Evolutionary conservation across 768 basidiomycete genomes (phyloP).

Genomic region (Exsudoporus frostii): DNA sequence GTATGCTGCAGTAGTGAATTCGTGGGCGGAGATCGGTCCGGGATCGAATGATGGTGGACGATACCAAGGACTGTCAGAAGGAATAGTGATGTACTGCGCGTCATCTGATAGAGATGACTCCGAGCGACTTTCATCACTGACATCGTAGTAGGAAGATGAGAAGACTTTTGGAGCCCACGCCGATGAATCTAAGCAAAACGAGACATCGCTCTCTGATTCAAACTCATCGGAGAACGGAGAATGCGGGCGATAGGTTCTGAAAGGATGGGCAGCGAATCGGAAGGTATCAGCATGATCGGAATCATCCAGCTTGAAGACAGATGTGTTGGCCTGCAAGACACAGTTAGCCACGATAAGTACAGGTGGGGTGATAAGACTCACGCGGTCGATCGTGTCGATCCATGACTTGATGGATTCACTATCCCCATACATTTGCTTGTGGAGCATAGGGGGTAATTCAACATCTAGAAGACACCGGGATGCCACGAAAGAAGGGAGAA

Average conservation of each 20-base stretch:
- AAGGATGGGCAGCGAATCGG: slow-evolving; percentile 20
- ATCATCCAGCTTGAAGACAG: slow-evolving; percentile 1
- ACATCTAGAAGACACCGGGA: neutral
- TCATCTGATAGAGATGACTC: slow-evolving; percentile 23
- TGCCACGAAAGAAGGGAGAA: slow-evolving; percentile 11
- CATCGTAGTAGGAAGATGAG: slow-evolving; percentile 12
- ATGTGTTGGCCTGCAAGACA: slow-evolving; percentile 13
- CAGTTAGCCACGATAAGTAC: neutral
- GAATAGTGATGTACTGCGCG: slow-evolving; percentile 40
- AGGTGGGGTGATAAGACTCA: slow-evolving; percentile 9
- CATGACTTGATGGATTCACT: slow-evolving; percentile 25
- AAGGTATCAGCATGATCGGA: slow-evolving; percentile 2
- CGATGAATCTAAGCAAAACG: slow-evolving; percentile 13
- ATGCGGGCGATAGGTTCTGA: slow-evolving; percentile 5
- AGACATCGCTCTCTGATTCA: slow-evolving; percentile 19
- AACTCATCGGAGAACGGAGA: slow-evolving; percentile 26
- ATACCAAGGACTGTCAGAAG: slow-evolving; percentile 39
- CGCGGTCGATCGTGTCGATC: slow-evolving; percentile 24
- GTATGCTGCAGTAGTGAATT: slow-evolving; percentile 16
- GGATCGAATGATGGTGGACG: slow-evolving; percentile 29
- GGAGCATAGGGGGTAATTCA: slow-evolving; percentile 4
- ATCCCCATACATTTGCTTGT: slow-evolving; percentile 24
- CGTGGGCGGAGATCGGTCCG: slow-evolving; percentile 19
- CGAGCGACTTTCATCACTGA: slow-evolving; percentile 21
- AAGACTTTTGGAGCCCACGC: slow-evolving; percentile 20